Evolutionary conservation across 2,329 filamentous ascomycete genomes (phyloP).

Genomic region (Lasiodiplodia sp.): DNA sequence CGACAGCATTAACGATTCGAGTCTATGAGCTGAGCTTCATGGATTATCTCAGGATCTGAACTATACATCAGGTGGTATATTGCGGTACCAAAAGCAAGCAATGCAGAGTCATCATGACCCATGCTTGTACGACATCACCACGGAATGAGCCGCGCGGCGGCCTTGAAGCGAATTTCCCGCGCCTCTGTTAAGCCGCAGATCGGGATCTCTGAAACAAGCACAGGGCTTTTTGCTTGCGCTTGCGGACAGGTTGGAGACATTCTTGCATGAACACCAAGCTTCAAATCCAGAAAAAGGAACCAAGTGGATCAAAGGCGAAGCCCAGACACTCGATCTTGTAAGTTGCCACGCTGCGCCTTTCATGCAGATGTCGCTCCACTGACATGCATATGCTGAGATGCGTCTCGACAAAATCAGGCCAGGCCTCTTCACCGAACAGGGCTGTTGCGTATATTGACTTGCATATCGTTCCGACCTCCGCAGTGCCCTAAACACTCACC

Average conservation of each 20-base stretch:
- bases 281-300: background rate
- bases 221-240: background rate
- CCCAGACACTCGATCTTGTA: background rate
- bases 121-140: slow-evolving; percentile 8
- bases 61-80: background rate
- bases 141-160: slow-evolving; percentile 7
- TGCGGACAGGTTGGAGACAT: background rate
- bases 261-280: background rate
- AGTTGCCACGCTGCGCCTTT: background rate
- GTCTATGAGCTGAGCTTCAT: background rate
- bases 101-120: background rate
- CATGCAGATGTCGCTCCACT: background rate
- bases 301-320: background rate
- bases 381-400: background rate
- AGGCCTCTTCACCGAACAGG: background rate
- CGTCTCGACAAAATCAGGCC: slow-evolving; percentile 1
- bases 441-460: background rate
- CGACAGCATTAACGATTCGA: too few relatives aligned
- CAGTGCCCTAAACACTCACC: slow-evolving; percentile 3
- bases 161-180: background rate
- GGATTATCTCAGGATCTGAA: background rate
- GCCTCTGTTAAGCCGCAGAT: background rate
- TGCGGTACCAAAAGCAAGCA: slow-evolving; percentile 10
- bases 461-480: background rate
- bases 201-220: slow-evolving; percentile 17